phyloP scores from a whole-genome alignment of 2,329 filamentous ascomycete species.

The Clarireedia homoeocarpa region DNA sequence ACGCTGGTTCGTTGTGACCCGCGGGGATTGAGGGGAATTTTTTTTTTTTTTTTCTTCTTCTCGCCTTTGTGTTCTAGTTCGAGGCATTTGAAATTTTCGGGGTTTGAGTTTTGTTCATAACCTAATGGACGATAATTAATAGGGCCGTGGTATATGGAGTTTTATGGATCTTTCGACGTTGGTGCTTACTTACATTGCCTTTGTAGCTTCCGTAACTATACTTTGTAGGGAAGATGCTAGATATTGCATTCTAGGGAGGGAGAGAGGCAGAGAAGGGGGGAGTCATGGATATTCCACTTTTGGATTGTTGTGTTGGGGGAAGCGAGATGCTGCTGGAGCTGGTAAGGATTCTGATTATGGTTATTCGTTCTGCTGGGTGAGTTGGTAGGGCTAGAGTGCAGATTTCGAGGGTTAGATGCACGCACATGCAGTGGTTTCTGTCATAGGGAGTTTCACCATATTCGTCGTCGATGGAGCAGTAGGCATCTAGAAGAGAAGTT shows the following conservation, averaged over 20 bases:
- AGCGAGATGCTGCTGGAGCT: neutral
- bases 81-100: neutral
- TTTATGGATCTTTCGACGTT: no score
- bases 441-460: neutral
- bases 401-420: neutral
- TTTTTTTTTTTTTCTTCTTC: no score
- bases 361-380: neutral
- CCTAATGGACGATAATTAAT: conserved; percentile 7
- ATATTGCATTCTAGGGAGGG: neutral
- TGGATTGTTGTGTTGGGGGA: neutral
- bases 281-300: neutral
- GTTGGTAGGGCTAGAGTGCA: conserved; percentile 8
- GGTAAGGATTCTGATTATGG: neutral
- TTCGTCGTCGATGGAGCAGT: no score
- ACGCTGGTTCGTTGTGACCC: no score
- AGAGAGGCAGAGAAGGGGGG: no score
- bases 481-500: no score
- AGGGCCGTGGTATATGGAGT: neutral
- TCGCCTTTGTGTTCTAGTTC: no score
- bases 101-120: neutral
- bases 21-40: no score
- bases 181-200: no score
- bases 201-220: no score
- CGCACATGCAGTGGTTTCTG: neutral
- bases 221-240: no score